Evolutionary conservation across 2,329 filamentous ascomycete species (phyloP), one percentile per base, ranked within the genome.

Genomic region (Escovopsis weberi): DNA sequence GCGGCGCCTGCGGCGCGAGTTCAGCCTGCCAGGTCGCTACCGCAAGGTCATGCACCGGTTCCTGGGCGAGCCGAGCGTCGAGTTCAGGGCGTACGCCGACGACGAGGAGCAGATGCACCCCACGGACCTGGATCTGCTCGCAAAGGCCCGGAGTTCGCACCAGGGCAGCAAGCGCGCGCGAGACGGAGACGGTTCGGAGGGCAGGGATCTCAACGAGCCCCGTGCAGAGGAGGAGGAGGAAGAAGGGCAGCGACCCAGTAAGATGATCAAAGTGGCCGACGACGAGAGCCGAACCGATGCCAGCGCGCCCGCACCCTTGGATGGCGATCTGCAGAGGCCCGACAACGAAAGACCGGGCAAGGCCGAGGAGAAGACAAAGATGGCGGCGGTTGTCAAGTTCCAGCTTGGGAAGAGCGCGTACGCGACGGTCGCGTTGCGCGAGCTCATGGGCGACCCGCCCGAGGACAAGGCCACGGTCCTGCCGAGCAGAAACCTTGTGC

Each of bases 21-120:
- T 91, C 56, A 94, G 85, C 58, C 69, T 98, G 2, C 85, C 82
- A 39, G 93, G 91, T 2, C 77, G 82, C 26, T 98, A 98, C 61
- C 78, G 91, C 48, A 91, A 89, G 60, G 58, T 94, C 26, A 73
- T 96, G 51, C 79, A 84, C 32, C 72, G 73, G 19, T 85, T 87
- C 54, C 67, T 79, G 39, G 72, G 75, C 2, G 61, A 69, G 7
- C 74, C 85, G 7, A 74, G 70, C 10, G 81, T 79, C 44, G 75
- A 85, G 45, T 74, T 94, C 10, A 79, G 74, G 54, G 63, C 68
- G 5, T 96, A 95, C 57, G 56, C 57, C 4, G 72, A 78, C 26
- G 77, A 81, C 30, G 75, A 81, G 32, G 79, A 93, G 63, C 88
- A 96, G 63, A 79, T 96, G 63, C 82, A 94, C 4, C 75, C 82